Evolutionary conservation across 768 basidiomycete genomes (phyloP).

Genomic region (Mycena chlorophos): DNA sequence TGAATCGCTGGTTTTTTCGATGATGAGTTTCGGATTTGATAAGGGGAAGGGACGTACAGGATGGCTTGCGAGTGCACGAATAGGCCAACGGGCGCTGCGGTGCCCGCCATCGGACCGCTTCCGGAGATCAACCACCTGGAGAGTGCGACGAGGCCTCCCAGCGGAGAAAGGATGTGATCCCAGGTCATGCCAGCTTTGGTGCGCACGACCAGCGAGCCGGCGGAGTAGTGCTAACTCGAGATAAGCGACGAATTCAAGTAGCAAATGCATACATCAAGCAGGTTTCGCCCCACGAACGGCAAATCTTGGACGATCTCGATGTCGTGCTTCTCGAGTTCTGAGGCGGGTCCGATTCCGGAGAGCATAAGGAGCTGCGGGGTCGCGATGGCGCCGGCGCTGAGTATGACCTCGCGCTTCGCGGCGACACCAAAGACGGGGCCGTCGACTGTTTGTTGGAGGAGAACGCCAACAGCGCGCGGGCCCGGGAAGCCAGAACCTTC

Average conservation of each 20-base stretch:
- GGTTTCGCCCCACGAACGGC: slow-evolving; percentile 28
- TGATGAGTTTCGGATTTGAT: neutral
- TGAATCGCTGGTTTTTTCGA: neutral
- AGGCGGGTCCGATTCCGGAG: slow-evolving; percentile 29
- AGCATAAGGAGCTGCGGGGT: slow-evolving; percentile 29
- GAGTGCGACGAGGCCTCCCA: slow-evolving; percentile 5
- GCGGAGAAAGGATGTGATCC: slow-evolving; percentile 9
- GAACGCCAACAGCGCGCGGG: slow-evolving; percentile 15
- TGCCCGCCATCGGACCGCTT: slow-evolving; percentile 2
- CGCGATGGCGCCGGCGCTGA: slow-evolving; percentile 31
- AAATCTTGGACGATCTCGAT: slow-evolving; percentile 22
- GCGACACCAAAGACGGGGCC: slow-evolving; percentile 32
- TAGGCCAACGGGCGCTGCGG: slow-evolving; percentile 7
- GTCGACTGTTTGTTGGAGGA: neutral
- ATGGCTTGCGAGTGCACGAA: slow-evolving; percentile 14
- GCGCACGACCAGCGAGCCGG: slow-evolving; percentile 10
- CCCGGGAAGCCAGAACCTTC: neutral
- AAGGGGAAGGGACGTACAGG: neutral
- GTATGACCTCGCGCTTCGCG: slow-evolving; percentile 50
- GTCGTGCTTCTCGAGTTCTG: slow-evolving; percentile 17
- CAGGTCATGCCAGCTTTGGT: slow-evolving; percentile 13
- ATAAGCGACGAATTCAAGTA: neutral
- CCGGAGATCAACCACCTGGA: slow-evolving; percentile 11
- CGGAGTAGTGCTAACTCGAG: neutral
- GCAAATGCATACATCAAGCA: slow-evolving; percentile 18